Evolutionary conservation across 805 yeast species (phyloP).

Genomic region (Clavispora fructus): DNA sequence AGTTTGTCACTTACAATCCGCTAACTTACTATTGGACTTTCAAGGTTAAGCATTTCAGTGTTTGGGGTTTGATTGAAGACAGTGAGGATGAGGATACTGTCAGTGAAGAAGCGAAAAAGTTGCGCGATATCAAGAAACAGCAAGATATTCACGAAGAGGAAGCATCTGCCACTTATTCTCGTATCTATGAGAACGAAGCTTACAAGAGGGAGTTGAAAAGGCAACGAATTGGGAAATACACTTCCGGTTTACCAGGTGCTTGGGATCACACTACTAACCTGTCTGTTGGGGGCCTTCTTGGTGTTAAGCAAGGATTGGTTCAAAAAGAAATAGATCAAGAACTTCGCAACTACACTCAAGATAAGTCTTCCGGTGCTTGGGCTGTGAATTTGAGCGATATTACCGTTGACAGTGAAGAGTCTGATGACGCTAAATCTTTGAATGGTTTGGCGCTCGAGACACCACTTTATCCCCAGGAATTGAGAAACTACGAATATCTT

Average conservation of each 20-base stretch:
- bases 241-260: conserved; percentile 33
- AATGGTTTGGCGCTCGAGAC: conserved; percentile 11
- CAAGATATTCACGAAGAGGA: conserved; percentile 42
- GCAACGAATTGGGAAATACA: conserved; percentile 25
- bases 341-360: conserved; percentile 18
- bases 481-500: conserved; percentile 27
- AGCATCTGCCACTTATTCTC: conserved; percentile 24
- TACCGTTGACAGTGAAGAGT: conserved; percentile 24
- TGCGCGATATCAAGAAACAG: conserved; percentile 26
- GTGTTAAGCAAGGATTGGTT: conserved; percentile 26
- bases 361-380: conserved; percentile 17
- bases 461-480: conserved; percentile 9
- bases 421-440: conserved; percentile 8
- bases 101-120: conserved; percentile 21
- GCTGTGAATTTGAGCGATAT: conserved; percentile 28
- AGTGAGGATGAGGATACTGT: conserved; percentile 40
- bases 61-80: conserved; percentile 78
- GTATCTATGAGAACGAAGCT: conserved; percentile 25
- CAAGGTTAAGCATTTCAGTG: conserved; percentile 84
- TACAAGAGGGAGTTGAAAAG: conserved; percentile 30
- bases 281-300: conserved; percentile 17
- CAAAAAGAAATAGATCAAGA: conserved; percentile 26
- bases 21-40: conserved; percentile 72
- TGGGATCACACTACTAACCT: conserved; percentile 21
- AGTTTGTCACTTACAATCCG: conserved; percentile 75